Conservation (phyloP, 2,329 filamentous ascomycete species). For the Orbilia ellipsospora region DNA sequence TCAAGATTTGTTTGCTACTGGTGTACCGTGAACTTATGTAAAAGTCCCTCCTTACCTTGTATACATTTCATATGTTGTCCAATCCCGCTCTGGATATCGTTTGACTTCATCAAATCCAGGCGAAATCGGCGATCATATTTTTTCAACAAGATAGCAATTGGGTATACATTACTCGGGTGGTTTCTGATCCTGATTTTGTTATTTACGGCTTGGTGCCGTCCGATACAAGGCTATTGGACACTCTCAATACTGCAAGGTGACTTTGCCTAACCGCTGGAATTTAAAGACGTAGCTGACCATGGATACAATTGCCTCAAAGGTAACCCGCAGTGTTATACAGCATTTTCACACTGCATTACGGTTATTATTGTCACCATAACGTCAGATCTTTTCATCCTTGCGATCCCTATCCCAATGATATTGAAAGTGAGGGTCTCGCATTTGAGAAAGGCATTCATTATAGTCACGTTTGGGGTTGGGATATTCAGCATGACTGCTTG, state of each 20-base stretch:
- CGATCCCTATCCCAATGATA: conserved; percentile 27
- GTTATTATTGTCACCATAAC: conserved; percentile 24
- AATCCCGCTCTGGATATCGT: too few relatives aligned
- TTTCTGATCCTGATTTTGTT: conserved; percentile 26
- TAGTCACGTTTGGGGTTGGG: conserved; percentile 27
- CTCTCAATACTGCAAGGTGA: conserved; percentile 16
- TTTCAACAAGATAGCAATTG: conserved; percentile 17
- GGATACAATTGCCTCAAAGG: conserved; percentile 14
- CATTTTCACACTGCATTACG: conserved; percentile 24
- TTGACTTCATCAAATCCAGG: background rate
- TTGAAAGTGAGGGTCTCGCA: conserved; percentile 26
- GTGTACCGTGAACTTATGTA: conserved; percentile 38
- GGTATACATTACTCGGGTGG: conserved; percentile 17
- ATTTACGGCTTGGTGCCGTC: conserved; percentile 36
- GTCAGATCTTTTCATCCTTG: conserved; percentile 23
- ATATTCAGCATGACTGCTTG: conserved; percentile 37
- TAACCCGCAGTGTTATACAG: conserved; percentile 13
- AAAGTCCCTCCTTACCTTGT: background rate
- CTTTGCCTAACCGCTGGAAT: conserved; percentile 2
- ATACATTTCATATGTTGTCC: too few relatives aligned
- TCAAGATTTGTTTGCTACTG: conserved; percentile 32
- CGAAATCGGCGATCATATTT: conserved; percentile 26
- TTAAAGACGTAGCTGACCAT: background rate
- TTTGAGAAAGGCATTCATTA: conserved; percentile 24
- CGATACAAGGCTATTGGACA: conserved; percentile 33